These are phyloP conservation scores for Metschnikowia reukaufii DNA, from an alignment of 805 yeast species.

Conservation along the genomic window DNA sequence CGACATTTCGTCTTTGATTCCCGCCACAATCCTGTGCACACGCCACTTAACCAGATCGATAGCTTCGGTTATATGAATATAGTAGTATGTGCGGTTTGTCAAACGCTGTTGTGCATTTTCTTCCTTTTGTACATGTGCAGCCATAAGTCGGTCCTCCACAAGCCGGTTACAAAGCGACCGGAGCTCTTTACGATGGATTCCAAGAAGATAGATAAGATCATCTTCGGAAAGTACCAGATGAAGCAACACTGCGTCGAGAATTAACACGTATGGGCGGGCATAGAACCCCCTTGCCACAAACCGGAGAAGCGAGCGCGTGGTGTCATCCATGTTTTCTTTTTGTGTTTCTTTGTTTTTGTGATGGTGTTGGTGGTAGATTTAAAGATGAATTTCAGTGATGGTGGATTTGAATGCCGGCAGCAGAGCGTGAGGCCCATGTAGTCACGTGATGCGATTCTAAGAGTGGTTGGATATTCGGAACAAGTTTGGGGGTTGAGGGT, in stretches of 20 bases:
- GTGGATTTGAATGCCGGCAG: too few species aligned
- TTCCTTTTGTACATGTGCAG: conserved; percentile 70
- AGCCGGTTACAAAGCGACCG: conserved; percentile 78
- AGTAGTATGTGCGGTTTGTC: conserved; percentile 77
- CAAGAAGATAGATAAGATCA: conserved; percentile 76
- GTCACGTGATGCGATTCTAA: too few species aligned
- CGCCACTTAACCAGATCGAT: conserved; percentile 97
- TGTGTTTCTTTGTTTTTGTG: neutral
- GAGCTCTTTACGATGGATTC: conserved; percentile 82
- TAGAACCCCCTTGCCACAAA: conserved; percentile 87
- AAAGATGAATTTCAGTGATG: too few species aligned
- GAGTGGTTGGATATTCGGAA: too few species aligned
- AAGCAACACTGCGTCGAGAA: conserved; percentile 80
- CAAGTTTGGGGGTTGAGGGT: too few species aligned
- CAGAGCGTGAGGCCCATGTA: too few species aligned
- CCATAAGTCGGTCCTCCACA: conserved; percentile 78
- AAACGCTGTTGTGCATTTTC: conserved; percentile 58
- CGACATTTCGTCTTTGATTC: conserved; percentile 77
- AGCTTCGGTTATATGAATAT: conserved; percentile 86
- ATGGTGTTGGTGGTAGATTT: too few species aligned
- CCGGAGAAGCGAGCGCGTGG: conserved; percentile 58
- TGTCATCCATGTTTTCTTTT: conserved; percentile 36
- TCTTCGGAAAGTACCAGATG: conserved; percentile 93
- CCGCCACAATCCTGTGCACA: conserved; percentile 79
- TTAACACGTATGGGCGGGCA: conserved; percentile 75